phyloP scores from a whole-genome alignment of 495 filamentous ascomycete genomes.

The Parathielavia appendiculata region DNA sequence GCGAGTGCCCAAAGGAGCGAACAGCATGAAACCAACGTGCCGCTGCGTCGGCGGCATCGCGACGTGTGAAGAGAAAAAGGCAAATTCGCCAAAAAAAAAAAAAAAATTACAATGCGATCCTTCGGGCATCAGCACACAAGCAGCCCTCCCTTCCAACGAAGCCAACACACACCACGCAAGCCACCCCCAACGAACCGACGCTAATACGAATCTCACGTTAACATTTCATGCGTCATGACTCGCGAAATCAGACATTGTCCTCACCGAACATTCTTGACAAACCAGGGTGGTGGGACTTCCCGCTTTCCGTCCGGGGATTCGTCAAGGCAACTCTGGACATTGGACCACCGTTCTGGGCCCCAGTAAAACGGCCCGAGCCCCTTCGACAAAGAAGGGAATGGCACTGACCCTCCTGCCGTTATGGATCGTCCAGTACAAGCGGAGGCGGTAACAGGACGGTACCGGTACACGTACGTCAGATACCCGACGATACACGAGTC shows the following conservation, averaged over 20 bases:
- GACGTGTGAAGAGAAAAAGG: background rate
- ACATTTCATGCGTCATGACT: slow-evolving; percentile 2
- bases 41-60: slow-evolving; percentile 3
- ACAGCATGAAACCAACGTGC: slow-evolving; percentile 1
- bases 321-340: background rate
- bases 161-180: too few species aligned
- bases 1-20: background rate
- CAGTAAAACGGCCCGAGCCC: slow-evolving; percentile 6
- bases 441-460: background rate
- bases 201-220: background rate
- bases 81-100: background rate
- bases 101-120: slow-evolving; percentile 9
- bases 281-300: background rate
- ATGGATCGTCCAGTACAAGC: background rate
- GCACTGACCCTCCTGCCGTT: background rate
- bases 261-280: background rate
- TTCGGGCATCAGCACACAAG: background rate
- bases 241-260: background rate
- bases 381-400: background rate
- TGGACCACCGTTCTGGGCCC: background rate
- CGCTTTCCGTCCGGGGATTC: background rate
- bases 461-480: background rate
- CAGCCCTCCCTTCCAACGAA: background rate
- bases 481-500: background rate
- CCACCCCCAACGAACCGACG: background rate